These are phyloP conservation scores for Myxozyma sirexii DNA, from an alignment of 805 yeast genomes.

Conservation along the genomic window DNA sequence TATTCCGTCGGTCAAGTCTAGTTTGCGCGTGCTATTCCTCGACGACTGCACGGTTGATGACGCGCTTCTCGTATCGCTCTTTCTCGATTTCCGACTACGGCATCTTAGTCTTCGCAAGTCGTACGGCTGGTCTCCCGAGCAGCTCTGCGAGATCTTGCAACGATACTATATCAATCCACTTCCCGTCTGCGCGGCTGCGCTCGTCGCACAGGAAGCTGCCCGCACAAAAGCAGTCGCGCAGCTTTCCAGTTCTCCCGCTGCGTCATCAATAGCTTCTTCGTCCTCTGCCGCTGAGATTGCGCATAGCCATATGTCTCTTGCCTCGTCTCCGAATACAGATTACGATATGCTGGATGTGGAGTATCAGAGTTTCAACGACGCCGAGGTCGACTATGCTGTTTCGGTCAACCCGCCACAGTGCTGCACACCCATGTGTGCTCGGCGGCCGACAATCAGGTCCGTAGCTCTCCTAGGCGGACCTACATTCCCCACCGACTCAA, in stretches of 20 bases:
- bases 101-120: conserved; percentile 23
- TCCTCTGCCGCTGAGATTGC: background rate
- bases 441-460: conserved; percentile 20
- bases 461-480: conserved; percentile 30
- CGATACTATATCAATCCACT: conserved; percentile 18
- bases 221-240: background rate
- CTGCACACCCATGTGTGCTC: conserved; percentile 19
- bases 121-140: conserved; percentile 28
- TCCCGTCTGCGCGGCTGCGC: conserved; percentile 14
- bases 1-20: conserved; percentile 57
- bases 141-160: conserved; percentile 19
- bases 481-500: conserved; percentile 24
- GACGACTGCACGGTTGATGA: conserved; percentile 30
- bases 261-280: conserved; percentile 1
- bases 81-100: conserved; percentile 23
- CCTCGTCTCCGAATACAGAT: conserved; percentile 10
- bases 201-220: conserved; percentile 7
- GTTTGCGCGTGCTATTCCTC: conserved; percentile 53
- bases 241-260: conserved; percentile 2
- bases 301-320: background rate
- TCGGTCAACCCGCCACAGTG: conserved; percentile 3
- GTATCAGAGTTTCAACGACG: background rate
- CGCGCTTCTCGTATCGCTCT: conserved; percentile 21
- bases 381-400: conserved; percentile 1
- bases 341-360: background rate